Conservation (phyloP, 495 filamentous ascomycete genomes). For the Choiromyces venosus region DNA sequence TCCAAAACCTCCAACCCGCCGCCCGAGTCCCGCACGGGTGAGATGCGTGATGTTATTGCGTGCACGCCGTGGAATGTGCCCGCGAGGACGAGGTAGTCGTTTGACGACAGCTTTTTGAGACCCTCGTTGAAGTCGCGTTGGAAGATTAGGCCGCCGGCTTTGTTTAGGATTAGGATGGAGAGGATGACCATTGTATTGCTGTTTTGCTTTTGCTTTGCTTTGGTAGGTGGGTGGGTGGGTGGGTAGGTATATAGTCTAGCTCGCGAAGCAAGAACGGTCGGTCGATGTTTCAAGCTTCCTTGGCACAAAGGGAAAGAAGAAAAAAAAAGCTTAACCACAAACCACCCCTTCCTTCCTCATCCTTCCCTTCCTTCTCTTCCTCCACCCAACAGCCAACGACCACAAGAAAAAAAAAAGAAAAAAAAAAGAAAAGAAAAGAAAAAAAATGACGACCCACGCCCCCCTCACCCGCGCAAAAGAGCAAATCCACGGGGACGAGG, state of each 20-base stretch:
- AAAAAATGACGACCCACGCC: constrained; percentile 24
- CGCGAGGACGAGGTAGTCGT: constrained; percentile 94
- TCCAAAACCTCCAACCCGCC: constrained; percentile 82
- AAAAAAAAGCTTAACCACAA: too few species aligned
- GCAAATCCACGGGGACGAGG: constrained; percentile 73
- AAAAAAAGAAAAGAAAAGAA: constrained; percentile 8
- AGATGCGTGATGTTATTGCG: constrained; percentile 79
- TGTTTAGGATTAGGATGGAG: constrained; percentile 94
- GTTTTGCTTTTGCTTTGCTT: neutral
- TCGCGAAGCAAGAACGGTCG: too few species aligned
- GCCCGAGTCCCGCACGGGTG: constrained; percentile 50
- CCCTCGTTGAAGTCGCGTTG: constrained; percentile 81
- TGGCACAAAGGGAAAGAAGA: too few species aligned
- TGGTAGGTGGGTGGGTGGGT: too few species aligned
- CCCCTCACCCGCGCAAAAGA: constrained; percentile 68
- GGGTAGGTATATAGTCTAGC: too few species aligned
- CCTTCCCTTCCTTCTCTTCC: neutral
- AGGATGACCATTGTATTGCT: constrained; percentile 65
- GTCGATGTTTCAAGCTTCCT: too few species aligned
- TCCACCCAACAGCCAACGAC: neutral
- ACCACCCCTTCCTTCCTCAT: neutral
- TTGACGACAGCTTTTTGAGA: constrained; percentile 78
- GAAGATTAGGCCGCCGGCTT: constrained; percentile 93
- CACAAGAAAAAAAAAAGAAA: neutral
- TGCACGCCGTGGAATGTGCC: constrained; percentile 97